Evolutionary conservation across 2,329 filamentous ascomycete species (phyloP), one percentile per base, ranked within the genome.

Genomic region (Paramyrothecium sp.): DNA sequence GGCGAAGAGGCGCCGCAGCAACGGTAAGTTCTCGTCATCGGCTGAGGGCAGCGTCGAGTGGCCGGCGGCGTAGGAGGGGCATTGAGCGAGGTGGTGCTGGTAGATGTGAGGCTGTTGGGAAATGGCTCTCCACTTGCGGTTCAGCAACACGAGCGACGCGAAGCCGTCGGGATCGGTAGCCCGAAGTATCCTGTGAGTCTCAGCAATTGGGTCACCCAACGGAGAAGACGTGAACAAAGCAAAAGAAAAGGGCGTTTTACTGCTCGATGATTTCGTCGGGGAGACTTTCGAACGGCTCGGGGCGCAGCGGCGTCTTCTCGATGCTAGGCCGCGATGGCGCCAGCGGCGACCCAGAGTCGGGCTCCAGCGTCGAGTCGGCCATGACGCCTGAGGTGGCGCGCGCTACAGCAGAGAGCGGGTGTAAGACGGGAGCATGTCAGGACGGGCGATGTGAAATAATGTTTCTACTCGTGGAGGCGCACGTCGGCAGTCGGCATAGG

Each of bases 201-300:
- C 59, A 67, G 59, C 55, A 58, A 10, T 56, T 51, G 12, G 23
- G 17, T 17, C 30, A 17, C 7, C n/a, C 11, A 11, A 20, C 21
- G 21, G 46, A 21, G 22, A 49, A n/a, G 51, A 54, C 51, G 33
- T 46, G 38, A 48, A 3, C 3, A 52, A 56, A 8, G 2, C 19
- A 22, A 48, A 23, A 23, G 56, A 55, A 17, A 53, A 52, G 13
- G 19, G 46, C n/a, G 51, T 41, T 83, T 71, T 74, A 89, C 87
- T 89, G 85, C 67, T 88, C 76, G 63, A 90, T 88, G 58, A 90
- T 89, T 70, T 89, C 87, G 70, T 88, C 84, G 7, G 87, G 87
- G 12, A 90, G 76, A 50, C 75, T 78, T 38, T 82, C 77, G 63
- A 89, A 85, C 34, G 80, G 77, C 30, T 67, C 64, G 60, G 70